Base-by-base conservation (phyloP, 805 yeast species). In the Starmerella floris region DNA sequence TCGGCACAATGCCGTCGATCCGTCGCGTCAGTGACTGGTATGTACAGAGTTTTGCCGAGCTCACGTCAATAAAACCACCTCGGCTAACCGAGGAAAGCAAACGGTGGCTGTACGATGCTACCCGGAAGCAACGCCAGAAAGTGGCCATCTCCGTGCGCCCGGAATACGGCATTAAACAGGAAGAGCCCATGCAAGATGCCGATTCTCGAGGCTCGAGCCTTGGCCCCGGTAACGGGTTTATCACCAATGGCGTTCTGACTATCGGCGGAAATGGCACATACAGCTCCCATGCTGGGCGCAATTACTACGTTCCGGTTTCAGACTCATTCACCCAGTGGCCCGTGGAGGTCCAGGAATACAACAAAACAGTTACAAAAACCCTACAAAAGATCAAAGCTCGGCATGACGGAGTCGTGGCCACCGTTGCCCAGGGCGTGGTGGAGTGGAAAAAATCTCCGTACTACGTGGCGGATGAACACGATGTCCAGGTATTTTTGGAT, bases 341-440 rank as follows among this genome's bases (percentile, higher is more conserved):
- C 15, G 67, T 72, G 35, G 91, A 79, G 53, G 81, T 81, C 27
- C 72, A 72, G 51, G 74, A 73, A 46, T 85, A 79, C 62, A 85
- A 81, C 60, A 72, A 72, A 54, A 50, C 59, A 13, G 88, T 83
- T 10, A 74, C 77, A 35, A 77, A 77, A 32, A 66, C 81, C 0
- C 66, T 84, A 46, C 70, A 73, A 40, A 74, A 70, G 47, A 84
- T 84, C 61, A 85, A 84, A 57, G 74, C 72, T 50, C 67, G 95
- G 27, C 95, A 84, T 59, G 95, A 85, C 60, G 94, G 94, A 8
- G 87, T 94, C 0, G 95, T 85, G 16, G 78, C 93, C 15, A 83
- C 95, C 0, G 78, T 85, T 56, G 94, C 94, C 1, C 83, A 83
- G 51, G 95, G 95, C 28, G 94, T 85, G 8, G 79, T 79, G 54